Conservation (phyloP, 208 protist species). For the Trypanosoma melophagium region DNA sequence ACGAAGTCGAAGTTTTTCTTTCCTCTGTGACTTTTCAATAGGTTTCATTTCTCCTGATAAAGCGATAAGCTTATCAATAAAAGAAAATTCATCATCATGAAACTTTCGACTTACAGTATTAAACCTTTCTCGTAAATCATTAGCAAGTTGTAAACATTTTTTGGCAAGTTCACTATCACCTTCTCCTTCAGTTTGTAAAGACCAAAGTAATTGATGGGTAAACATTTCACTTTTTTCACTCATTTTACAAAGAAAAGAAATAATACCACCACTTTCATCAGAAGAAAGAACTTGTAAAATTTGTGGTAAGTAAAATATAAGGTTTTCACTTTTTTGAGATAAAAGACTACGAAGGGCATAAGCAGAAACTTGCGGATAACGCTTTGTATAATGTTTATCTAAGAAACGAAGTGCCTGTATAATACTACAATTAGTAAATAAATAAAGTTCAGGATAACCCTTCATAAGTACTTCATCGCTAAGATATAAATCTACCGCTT, state of each 20-base stretch:
- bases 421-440: slow-evolving; percentile 70
- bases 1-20: slow-evolving; percentile 69
- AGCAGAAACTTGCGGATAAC: slow-evolving; percentile 44
- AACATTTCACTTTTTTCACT: slow-evolving; percentile 70
- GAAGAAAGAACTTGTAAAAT: slow-evolving; percentile 77
- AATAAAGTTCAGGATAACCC: slow-evolving; percentile 57
- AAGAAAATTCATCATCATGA: slow-evolving; percentile 77
- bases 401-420: slow-evolving; percentile 73
- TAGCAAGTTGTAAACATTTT: slow-evolving; percentile 43
- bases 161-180: slow-evolving; percentile 41
- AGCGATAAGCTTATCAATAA: slow-evolving; percentile 68
- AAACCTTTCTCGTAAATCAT: slow-evolving; percentile 33
- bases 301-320: slow-evolving; percentile 92
- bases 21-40: slow-evolving; percentile 75
- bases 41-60: slow-evolving; percentile 81
- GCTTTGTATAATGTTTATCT: slow-evolving; percentile 44
- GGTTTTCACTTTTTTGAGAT: slow-evolving; percentile 62
- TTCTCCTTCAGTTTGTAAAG: slow-evolving; percentile 71
- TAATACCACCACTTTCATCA: slow-evolving; percentile 57
- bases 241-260: slow-evolving; percentile 56
- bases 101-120: slow-evolving; percentile 29
- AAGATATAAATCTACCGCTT: slow-evolving; percentile 73
- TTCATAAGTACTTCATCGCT: slow-evolving; percentile 57
- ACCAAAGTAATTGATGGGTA: slow-evolving; percentile 87
- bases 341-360: slow-evolving; percentile 84